These are phyloP conservation scores for Candida corydali DNA, from an alignment of 805 yeast species.

Conservation along the genomic window DNA sequence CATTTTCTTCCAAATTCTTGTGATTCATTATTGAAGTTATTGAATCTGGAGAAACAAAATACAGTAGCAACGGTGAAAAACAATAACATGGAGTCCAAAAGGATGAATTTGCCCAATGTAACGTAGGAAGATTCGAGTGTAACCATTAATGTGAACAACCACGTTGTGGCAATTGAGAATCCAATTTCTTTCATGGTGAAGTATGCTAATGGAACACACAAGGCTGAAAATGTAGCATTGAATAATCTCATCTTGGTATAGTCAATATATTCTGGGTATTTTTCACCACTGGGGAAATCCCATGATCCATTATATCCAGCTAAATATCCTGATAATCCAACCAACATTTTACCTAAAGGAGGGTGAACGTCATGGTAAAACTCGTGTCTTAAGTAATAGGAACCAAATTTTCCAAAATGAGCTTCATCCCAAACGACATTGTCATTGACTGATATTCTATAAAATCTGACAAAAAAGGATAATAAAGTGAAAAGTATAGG, in stretches of 20 bases:
- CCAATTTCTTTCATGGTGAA: constrained; percentile 62
- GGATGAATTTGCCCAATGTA: constrained; percentile 68
- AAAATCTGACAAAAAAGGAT: constrained; percentile 64
- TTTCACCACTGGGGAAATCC: constrained; percentile 64
- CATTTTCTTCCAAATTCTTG: constrained; percentile 64
- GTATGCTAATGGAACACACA: constrained; percentile 69
- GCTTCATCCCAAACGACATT: constrained; percentile 88
- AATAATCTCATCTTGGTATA: constrained; percentile 65
- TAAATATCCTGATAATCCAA: constrained; percentile 71
- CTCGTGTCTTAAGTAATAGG: constrained; percentile 72
- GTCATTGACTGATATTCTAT: constrained; percentile 51
- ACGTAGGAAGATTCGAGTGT: constrained; percentile 66
- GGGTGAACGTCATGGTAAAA: constrained; percentile 88
- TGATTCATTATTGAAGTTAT: constrained; percentile 47
- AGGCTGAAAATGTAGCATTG: constrained; percentile 63
- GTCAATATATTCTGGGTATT: constrained; percentile 59
- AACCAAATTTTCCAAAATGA: constrained; percentile 84
- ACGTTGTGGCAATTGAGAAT: constrained; percentile 45
- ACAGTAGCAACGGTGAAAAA: constrained; percentile 79
- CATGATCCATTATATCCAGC: constrained; percentile 84
- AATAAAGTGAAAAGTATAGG: constrained; percentile 63
- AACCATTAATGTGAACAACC: constrained; percentile 60
- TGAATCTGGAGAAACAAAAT: constrained; percentile 67
- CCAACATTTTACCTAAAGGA: constrained; percentile 77
- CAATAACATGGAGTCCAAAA: constrained; percentile 71